phyloP scores from a whole-genome alignment of 805 yeast species.

The Hanseniaspora taiwanica region DNA sequence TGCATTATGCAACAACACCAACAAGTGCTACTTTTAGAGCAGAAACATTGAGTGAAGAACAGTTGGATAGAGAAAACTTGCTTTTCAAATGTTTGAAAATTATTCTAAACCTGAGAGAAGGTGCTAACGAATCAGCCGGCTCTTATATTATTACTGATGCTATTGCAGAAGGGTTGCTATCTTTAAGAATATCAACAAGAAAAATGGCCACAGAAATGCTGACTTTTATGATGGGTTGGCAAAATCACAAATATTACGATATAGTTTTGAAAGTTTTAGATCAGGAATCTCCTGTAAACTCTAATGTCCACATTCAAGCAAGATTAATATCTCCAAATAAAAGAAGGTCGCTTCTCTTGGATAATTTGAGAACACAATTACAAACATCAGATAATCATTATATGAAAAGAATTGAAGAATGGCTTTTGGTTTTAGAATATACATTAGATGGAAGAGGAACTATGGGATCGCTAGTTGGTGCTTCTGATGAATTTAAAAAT shows the following conservation, averaged over 20 bases:
- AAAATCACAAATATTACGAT: constrained; percentile 36
- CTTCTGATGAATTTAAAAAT: constrained; percentile 62
- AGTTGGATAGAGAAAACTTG: constrained; percentile 58
- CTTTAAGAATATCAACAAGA: constrained; percentile 64
- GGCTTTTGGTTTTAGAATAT: constrained; percentile 54
- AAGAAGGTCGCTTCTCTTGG: constrained; percentile 5
- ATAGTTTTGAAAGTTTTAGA: constrained; percentile 20
- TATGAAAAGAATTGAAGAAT: constrained; percentile 49
- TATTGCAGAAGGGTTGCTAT: constrained; percentile 56
- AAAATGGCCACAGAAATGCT: constrained; percentile 70
- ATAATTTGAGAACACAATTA: constrained; percentile 2
- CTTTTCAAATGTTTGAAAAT: constrained; percentile 70
- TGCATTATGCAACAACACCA: constrained; percentile 11
- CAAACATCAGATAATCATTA: constrained; percentile 9
- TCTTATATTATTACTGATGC: constrained; percentile 40
- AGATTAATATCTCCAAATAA: constrained; percentile 7
- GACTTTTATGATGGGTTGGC: constrained; percentile 37
- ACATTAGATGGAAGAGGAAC: constrained; percentile 78
- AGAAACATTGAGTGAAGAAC: constrained; percentile 25
- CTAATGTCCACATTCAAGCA: constrained; percentile 12
- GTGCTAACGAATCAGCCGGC: constrained; percentile 42
- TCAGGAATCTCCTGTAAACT: constrained; percentile 22
- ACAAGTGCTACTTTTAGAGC: constrained; percentile 16
- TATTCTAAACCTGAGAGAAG: constrained; percentile 48
- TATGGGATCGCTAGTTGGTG: constrained; percentile 85